Evolutionary conservation across 1,284 basidiomycete genomes (phyloP).

Genomic region (Thelephora terrestris): DNA sequence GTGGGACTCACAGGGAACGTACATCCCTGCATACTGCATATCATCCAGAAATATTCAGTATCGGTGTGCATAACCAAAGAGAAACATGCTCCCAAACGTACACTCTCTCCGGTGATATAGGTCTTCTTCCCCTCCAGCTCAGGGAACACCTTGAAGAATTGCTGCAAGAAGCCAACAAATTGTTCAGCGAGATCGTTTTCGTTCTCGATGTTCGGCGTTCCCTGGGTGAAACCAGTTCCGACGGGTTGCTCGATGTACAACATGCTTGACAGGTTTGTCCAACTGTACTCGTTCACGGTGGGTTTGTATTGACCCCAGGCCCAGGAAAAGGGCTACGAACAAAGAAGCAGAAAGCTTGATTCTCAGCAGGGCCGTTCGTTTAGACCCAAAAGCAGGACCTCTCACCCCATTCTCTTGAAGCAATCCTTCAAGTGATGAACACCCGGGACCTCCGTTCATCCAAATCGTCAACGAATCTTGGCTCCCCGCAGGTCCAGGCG

Average conservation of each 20-base stretch:
- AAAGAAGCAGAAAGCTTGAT: neutral
- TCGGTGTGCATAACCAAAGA: too few species aligned
- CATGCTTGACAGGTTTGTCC: slow-evolving; percentile 76
- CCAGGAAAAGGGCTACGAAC: slow-evolving; percentile 55
- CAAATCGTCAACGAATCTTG: slow-evolving; percentile 67
- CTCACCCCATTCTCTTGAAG: slow-evolving; percentile 74
- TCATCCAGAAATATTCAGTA: too few species aligned
- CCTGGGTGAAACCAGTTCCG: slow-evolving; percentile 74
- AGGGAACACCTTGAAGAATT: slow-evolving; percentile 63
- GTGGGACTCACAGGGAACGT: slow-evolving; percentile 40
- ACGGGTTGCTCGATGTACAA: slow-evolving; percentile 81
- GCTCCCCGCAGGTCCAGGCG: slow-evolving; percentile 61
- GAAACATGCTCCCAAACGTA: slow-evolving; percentile 29
- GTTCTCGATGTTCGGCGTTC: slow-evolving; percentile 52
- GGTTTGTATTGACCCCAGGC: slow-evolving; percentile 53
- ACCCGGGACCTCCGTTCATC: slow-evolving; percentile 45
- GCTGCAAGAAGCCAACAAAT: slow-evolving; percentile 59
- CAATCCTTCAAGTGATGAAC: slow-evolving; percentile 69
- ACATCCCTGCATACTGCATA: slow-evolving; percentile 46
- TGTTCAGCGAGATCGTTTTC: slow-evolving; percentile 58
- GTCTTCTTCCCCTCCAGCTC: slow-evolving; percentile 64
- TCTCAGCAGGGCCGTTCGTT: slow-evolving; percentile 1
- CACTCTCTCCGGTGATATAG: slow-evolving; percentile 63
- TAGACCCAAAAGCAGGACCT: slow-evolving; percentile 13
- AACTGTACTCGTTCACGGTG: slow-evolving; percentile 61